Evolutionary conservation across 2,329 filamentous ascomycete genomes (phyloP).

Genomic region (Teratosphaeria nubilosa): DNA sequence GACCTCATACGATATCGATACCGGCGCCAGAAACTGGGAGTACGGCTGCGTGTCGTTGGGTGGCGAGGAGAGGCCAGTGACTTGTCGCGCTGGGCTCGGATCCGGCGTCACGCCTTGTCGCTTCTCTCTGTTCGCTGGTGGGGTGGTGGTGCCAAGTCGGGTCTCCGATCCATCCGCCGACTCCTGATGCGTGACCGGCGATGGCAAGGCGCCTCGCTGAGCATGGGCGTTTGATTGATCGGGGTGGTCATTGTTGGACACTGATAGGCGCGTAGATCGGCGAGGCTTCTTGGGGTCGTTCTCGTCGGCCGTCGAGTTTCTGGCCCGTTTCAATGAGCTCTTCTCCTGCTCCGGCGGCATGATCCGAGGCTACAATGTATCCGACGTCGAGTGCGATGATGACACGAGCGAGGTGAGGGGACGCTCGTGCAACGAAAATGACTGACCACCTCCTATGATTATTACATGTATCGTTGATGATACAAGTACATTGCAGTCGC

Average conservation of each 20-base stretch:
- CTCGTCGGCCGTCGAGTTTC: constrained; percentile 55
- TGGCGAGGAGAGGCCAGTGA: constrained; percentile 46
- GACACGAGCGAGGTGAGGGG: background rate
- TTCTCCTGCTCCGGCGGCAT: constrained; percentile 45
- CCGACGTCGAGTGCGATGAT: background rate
- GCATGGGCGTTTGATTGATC: constrained; percentile 20
- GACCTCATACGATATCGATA: constrained; percentile 65
- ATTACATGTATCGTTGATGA: no score
- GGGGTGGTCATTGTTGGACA: constrained; percentile 12
- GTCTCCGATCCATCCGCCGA: constrained; percentile 58
- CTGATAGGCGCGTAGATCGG: constrained; percentile 58
- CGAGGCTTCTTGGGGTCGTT: constrained; percentile 72
- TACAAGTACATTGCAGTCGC: no score
- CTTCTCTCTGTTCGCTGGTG: constrained; percentile 36
- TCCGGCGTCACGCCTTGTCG: constrained; percentile 38
- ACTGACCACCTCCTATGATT: background rate
- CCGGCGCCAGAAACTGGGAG: constrained; percentile 69
- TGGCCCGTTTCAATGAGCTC: constrained; percentile 73
- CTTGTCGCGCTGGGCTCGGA: constrained; percentile 23
- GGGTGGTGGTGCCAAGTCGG: constrained; percentile 59
- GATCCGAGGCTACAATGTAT: background rate
- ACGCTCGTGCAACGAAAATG: background rate
- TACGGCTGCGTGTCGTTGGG: constrained; percentile 69
- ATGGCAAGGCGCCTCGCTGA: constrained; percentile 64
- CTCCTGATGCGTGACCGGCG: constrained; percentile 63